Base-by-base conservation (phyloP, 1,284 basidiomycete genomes). In the Cronartium quercuum region DNA sequence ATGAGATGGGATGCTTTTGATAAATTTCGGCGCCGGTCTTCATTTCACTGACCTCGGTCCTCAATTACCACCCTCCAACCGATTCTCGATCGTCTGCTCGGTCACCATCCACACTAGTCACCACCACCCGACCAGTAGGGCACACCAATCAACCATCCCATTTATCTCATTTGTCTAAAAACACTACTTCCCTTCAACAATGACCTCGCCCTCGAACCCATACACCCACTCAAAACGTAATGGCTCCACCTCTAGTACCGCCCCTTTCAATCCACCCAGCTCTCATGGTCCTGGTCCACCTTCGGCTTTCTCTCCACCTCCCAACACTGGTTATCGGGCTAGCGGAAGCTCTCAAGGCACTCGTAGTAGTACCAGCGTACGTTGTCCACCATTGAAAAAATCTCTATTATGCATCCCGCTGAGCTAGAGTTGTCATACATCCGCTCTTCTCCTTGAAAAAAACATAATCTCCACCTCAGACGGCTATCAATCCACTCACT, bases 261-360 rank as follows among this genome's bases (percentile, higher is more conserved):
- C 51, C n/a, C 15, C 51, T 55, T 55, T 55, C 51, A 55, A 55
- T 55, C 51, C 51, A 55, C 6, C 66, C 13, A 37, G n/a, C 35
- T 68, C 66, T 24, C 38, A 38, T 21, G 40, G 38, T 18, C 40
- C 66, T 38, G 29, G 57, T 57, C 37, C 55, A n/a, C 15, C 12
- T 47, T 35, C 55, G 6, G n/a, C 66, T 18, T 57, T 57, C 15
- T 47, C 29, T 29, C 66, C 15, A 15, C 51, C 66, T 15, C 13
- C 47, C 55, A 38, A 38, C 15, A 18, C 44, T n/a, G 34, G 66
- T 40, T 34, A n/a, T 24, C 66, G 66, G 24, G 66, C 66, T 21
- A 68, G 66, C 15, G 66, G 66, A 7, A 68, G 66, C 51, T 68
- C 66, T 1, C 66, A 68, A 38, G 60, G 66, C 37, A 68, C 66